Evolutionary conservation across 306 rosid species (phyloP).

Genomic region (Castanea mollissima): DNA sequence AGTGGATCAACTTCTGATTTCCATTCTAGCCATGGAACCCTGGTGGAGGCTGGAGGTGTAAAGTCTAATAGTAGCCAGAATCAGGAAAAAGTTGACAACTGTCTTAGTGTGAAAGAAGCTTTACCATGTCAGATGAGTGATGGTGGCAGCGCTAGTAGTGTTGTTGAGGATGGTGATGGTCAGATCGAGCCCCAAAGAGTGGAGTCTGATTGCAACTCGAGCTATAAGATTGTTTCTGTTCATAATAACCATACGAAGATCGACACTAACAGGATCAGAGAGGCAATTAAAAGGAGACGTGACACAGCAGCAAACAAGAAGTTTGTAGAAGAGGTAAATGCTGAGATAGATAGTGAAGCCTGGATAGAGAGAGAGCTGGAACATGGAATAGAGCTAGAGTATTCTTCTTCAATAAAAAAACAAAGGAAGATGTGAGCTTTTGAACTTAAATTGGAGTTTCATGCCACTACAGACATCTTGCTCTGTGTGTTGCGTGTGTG

Average conservation of each 20-base stretch:
- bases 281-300: slow-evolving; percentile 36
- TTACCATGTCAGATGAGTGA: slow-evolving; percentile 26
- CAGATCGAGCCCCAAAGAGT: slow-evolving; percentile 11
- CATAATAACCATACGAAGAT: slow-evolving; percentile 14
- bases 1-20: slow-evolving; percentile 22
- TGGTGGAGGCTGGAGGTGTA: slow-evolving; percentile 9
- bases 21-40: slow-evolving; percentile 14
- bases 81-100: neutral
- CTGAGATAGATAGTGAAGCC: slow-evolving; percentile 38
- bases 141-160: slow-evolving; percentile 29
- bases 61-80: slow-evolving; percentile 7
- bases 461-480: slow-evolving; percentile 13
- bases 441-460: slow-evolving; percentile 1
- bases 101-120: slow-evolving; percentile 13
- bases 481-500: neutral
- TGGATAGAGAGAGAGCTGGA: slow-evolving; percentile 55
- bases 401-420: slow-evolving; percentile 24
- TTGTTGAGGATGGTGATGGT: slow-evolving; percentile 26
- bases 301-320: slow-evolving; percentile 20
- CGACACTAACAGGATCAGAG: slow-evolving; percentile 34
- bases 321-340: slow-evolving; percentile 1
- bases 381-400: slow-evolving; percentile 35
- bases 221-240: slow-evolving; percentile 6
- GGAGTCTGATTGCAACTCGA: slow-evolving; percentile 26
- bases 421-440: slow-evolving; percentile 21